Conservation (phyloP, 2,329 filamentous ascomycete species). For the Alternaria dauci region DNA sequence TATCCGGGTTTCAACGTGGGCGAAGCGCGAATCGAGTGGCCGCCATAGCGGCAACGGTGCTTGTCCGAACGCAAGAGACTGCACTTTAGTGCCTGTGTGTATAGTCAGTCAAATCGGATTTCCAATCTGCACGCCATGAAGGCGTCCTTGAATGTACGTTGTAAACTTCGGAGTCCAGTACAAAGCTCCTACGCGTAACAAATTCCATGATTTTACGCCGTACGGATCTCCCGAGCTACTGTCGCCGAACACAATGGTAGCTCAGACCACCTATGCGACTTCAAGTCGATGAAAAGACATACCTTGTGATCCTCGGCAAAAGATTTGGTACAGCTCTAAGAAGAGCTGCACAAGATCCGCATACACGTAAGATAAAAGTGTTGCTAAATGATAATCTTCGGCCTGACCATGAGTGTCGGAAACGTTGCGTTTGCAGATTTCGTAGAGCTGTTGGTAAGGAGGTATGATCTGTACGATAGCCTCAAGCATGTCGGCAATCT, state of each 20-base stretch:
- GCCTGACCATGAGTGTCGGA: conserved; percentile 5
- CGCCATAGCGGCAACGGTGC: conserved; percentile 29
- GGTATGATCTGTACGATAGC: conserved; percentile 32
- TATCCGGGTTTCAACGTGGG: conserved; percentile 34
- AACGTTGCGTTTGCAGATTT: conserved; percentile 19
- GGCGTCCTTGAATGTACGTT: neutral
- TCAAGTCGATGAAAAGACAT: conserved; percentile 14
- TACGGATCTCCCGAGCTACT: neutral
- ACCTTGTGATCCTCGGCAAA: conserved; percentile 35
- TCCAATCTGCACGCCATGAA: neutral
- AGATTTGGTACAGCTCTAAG: conserved; percentile 39
- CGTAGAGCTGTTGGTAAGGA: conserved; percentile 33
- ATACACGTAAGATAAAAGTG: conserved; percentile 39
- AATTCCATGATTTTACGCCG: neutral
- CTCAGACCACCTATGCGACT: neutral
- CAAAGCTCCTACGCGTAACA: conserved; percentile 3
- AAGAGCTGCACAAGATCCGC: conserved; percentile 38
- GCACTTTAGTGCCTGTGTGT: conserved; percentile 31
- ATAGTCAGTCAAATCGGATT: conserved; percentile 23
- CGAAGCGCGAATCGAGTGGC: conserved; percentile 44
- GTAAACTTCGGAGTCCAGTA: neutral
- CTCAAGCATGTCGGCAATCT: conserved; percentile 37
- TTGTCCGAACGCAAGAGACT: conserved; percentile 19
- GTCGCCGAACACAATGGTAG: neutral
- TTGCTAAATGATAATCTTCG: conserved; percentile 20